Percentiles rank a stretch among this genome's conserved stretches.
phyloP scores from a whole-genome alignment of 2,329 filamentous ascomycete genomes.

The Talaromyces amestolkiae region DNA sequence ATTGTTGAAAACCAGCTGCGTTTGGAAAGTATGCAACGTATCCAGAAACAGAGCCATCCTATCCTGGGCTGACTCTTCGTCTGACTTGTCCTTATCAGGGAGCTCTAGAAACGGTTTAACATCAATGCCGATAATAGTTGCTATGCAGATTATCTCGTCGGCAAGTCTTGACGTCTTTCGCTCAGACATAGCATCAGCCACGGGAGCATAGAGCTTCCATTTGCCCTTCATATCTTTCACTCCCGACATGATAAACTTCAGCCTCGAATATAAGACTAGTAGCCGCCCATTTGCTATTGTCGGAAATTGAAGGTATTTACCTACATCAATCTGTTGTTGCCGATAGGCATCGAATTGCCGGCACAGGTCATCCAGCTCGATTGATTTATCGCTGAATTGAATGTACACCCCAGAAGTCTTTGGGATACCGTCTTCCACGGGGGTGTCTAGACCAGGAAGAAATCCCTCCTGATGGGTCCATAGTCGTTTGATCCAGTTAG shows the following conservation, averaged over 20 bases:
- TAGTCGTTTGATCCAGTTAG: slow-evolving; percentile 21
- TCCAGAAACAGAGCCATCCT: slow-evolving; percentile 18
- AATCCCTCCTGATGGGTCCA: slow-evolving; percentile 24
- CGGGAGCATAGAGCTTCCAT: slow-evolving; percentile 17
- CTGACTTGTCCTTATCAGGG: slow-evolving; percentile 9
- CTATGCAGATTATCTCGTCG: slow-evolving; percentile 21
- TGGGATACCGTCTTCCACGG: too few relatives aligned
- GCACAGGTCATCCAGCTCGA: background rate
- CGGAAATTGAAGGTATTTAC: background rate
- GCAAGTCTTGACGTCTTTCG: slow-evolving; percentile 19
- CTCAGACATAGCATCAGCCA: slow-evolving; percentile 16
- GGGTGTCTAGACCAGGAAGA: background rate
- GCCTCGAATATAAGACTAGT: background rate
- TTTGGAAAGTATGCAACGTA: slow-evolving; percentile 11
- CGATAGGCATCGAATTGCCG: background rate
- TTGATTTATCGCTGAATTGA: slow-evolving; percentile 18
- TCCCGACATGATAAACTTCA: background rate
- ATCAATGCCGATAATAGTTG: slow-evolving; percentile 18
- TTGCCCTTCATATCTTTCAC: background rate
- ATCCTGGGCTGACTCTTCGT: background rate
- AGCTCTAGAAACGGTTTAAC: background rate
- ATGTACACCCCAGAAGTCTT: slow-evolving; percentile 7
- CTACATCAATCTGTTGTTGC: background rate
- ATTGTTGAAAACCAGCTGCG: slow-evolving; percentile 21
- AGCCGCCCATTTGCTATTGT: background rate